These are phyloP conservation scores for Pseudonectria foliicola DNA, from an alignment of 2,329 filamentous ascomycete species.

Conservation along the genomic window DNA sequence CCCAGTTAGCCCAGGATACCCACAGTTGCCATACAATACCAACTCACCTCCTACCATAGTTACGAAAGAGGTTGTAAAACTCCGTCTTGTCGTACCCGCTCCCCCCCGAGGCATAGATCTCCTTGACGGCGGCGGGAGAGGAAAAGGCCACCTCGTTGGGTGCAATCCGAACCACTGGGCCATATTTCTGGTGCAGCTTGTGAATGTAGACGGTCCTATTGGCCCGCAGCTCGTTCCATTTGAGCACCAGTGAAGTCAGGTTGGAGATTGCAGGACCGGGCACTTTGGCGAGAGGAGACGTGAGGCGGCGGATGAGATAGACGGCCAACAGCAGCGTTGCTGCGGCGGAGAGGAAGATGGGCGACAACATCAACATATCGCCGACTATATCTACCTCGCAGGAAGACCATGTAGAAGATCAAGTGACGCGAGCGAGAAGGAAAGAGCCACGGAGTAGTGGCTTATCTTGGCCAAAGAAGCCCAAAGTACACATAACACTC, in stretches of 20 bases:
- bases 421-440: background rate
- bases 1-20: constrained; percentile 16
- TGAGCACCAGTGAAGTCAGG: constrained; percentile 44
- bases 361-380: constrained; percentile 23
- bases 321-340: constrained; percentile 18
- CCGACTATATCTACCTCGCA: too few species aligned
- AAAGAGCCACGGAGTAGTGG: too few species aligned
- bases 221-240: constrained; percentile 49
- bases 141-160: constrained; percentile 55
- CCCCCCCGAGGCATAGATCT: constrained; percentile 55
- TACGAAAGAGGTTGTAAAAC: constrained; percentile 54
- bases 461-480: too few species aligned
- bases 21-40: constrained; percentile 3
- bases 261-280: constrained; percentile 43
- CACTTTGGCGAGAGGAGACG: constrained; percentile 30
- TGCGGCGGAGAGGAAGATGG: constrained; percentile 17
- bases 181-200: constrained; percentile 45
- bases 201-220: constrained; percentile 50
- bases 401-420: too few species aligned
- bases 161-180: constrained; percentile 49
- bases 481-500: too few species aligned
- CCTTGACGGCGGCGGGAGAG: constrained; percentile 48
- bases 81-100: constrained; percentile 60
- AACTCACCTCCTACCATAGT: constrained; percentile 47
- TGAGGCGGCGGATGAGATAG: constrained; percentile 21